Base-by-base conservation (phyloP, 2,329 filamentous ascomycete species). In the Colletotrichum ledebouriae region DNA sequence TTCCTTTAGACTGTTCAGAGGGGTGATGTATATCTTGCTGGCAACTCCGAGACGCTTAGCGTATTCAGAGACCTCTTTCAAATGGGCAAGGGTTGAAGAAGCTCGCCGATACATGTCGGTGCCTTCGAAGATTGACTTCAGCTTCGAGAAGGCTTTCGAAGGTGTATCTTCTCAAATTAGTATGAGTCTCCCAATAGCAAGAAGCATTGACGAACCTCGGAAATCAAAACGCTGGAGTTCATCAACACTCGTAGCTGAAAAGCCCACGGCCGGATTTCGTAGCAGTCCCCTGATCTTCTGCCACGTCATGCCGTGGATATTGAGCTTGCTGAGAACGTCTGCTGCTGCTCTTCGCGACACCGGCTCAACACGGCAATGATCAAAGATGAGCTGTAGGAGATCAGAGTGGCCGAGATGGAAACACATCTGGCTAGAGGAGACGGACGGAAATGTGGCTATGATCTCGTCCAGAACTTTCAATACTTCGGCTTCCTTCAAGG, bases 381-480 rank as follows among this genome's bases (percentile, higher is more conserved):
- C 93, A 77, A 98, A 93, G n/a, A 98, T 92, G 20, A 94, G 85
- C 62, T 95, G 91, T 11, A 99, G 82, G 3, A 99, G 84, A 76
- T 94, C 91, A 0, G 93, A 93, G 76, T 99, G 96, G 56, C 96
- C 96, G 41, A 99, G 79, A 72, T 97, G 90, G 73, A 98, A 97
- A 75, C 92, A 97, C 89, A 98, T 94, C 29, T 89, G 87, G 2
- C 86, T 86, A 0, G 88, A 85, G 10, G 88, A 86, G 12, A 97
- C 83, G 2, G 90, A 89, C 0, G 94, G 94, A 71, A 98, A 94
- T 5, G 91, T 87, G 56, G 90, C 86, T 15, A 97, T 87, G 46
- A 98, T 92, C 76, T 99, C 96, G 76, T 99, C 96, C 22, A 98
- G 82, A 2, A 98, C 94, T 74, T 98, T 98, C 73, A 99, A 88